Evolutionary conservation across 2,329 filamentous ascomycete species (phyloP), one percentile per base, ranked within the genome.

Genomic region (Aureobasidium mangrovei): DNA sequence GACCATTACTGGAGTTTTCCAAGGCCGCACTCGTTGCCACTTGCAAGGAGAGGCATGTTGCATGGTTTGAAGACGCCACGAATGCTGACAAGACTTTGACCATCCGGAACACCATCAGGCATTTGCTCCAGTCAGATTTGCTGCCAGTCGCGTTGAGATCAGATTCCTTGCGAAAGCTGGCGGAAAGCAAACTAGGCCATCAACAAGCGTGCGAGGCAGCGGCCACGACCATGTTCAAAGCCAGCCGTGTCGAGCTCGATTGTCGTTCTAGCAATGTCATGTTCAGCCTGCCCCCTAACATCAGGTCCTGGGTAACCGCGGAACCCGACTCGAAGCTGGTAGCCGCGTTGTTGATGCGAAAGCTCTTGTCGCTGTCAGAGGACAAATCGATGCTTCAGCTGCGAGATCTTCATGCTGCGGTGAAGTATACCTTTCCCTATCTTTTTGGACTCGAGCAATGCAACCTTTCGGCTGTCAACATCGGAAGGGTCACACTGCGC

Each of bases 1-100:
- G 88, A 6, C 88, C 88, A 3, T 69, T 93, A 45, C 72, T 94
- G 6, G 67, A 67, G 7, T 89, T 91, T 64, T 72, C 77, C 57
- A 94, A 97, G 70, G 76, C 81, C 48, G 75, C 84, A 35, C 75
- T 96, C n/a, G 76, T 85, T 41, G 80, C 82, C 1, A 90, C 88
- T 0, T 96, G 91, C 64, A 68, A 83, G 57, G 74, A 78, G n/a
- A 78, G 83, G 59, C 70, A 75, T 0, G 71, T 94, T 7, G 70
- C 73, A 0, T 97, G 88, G 86, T 87, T 89, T 59, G 88, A 93
- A 65, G 93, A 98, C 66, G 72, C 75, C 40, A 96, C 91, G 1
- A 98, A 98, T 64, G 69, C 75, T 12, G 86, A 96, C 62, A 77
- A 75, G 7, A 89, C 84, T 0, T 71, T 94, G 56, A 95, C 93